A percentile compares a stretch with the other conserved stretches of the same genome.
Conservation (phyloP, 176 grass and related monocot species). For the Dactylis glomerata region DNA sequence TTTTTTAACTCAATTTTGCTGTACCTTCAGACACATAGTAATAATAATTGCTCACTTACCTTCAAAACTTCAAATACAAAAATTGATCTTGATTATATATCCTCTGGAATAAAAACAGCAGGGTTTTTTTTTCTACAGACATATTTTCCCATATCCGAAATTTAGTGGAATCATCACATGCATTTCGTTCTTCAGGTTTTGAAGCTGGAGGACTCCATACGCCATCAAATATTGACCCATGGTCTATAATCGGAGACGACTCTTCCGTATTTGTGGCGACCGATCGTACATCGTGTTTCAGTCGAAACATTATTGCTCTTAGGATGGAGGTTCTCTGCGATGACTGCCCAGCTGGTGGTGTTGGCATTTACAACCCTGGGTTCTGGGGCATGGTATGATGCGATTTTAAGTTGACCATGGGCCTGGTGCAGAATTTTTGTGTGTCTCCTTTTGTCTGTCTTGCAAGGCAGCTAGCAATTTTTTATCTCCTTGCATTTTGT, state of each 20-base stretch:
- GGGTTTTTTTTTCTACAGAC: background rate
- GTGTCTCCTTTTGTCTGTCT: background rate
- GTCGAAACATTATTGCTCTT: slow-evolving; percentile 76
- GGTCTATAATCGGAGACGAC: slow-evolving; percentile 75
- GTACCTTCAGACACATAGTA: background rate
- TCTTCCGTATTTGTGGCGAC: slow-evolving; percentile 54
- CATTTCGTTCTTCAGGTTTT: slow-evolving; percentile 50
- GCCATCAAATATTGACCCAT: slow-evolving; percentile 84
- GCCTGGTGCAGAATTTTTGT: background rate
- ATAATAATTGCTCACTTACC: background rate
- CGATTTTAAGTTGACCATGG: background rate
- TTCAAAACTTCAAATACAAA: background rate
- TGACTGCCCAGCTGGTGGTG: slow-evolving; percentile 60
- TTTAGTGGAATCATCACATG: background rate
- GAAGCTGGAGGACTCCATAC: slow-evolving; percentile 89
- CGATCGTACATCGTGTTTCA: slow-evolving; percentile 66
- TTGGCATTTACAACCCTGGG: slow-evolving; percentile 93
- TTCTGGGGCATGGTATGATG: slow-evolving; percentile 93
- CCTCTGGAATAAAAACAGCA: background rate
- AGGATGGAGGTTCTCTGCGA: slow-evolving; percentile 81
- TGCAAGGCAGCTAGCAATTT: background rate
- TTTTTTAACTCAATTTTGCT: background rate
- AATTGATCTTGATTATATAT: background rate
- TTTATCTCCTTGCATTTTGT: slow-evolving; percentile 1
- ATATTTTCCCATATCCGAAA: background rate